Evolutionary conservation across 768 basidiomycete genomes (phyloP).

Genomic region (Leccinum subtestaceum): DNA sequence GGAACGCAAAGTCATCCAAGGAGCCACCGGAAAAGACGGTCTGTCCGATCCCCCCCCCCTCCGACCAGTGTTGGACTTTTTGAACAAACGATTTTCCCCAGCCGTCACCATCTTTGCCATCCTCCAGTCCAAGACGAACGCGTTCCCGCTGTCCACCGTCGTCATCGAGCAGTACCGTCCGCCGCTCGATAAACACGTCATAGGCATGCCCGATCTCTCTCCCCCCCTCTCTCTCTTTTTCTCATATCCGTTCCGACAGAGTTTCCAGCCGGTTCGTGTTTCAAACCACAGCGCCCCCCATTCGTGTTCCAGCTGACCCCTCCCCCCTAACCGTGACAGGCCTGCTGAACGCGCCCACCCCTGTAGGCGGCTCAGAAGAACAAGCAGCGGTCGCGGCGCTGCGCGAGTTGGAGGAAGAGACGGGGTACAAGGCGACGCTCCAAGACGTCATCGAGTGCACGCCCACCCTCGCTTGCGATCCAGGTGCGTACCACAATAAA

Average conservation of each 20-base stretch:
- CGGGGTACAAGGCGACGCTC: slow-evolving; percentile 69
- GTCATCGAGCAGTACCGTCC: slow-evolving; percentile 93
- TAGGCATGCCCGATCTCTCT: slow-evolving; percentile 47
- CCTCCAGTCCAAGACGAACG: slow-evolving; percentile 67
- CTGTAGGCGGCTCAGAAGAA: slow-evolving; percentile 40
- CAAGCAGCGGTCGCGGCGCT: slow-evolving; percentile 76
- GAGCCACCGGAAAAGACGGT: slow-evolving; percentile 81
- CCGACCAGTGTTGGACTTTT: too few species aligned
- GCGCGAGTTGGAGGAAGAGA: slow-evolving; percentile 91
- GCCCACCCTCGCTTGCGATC: slow-evolving; percentile 64
- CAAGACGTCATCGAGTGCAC: slow-evolving; percentile 57
- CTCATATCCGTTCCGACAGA: slow-evolving; percentile 32
- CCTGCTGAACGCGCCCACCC: slow-evolving; percentile 68
- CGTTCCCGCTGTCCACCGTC: slow-evolving; percentile 74
- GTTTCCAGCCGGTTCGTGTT: slow-evolving; percentile 52
- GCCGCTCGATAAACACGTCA: slow-evolving; percentile 70
- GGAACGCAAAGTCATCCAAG: slow-evolving; percentile 78
- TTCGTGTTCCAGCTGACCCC: not conserved
- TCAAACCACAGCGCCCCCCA: not conserved
- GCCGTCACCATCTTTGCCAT: slow-evolving; percentile 85
- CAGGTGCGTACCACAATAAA: slow-evolving; percentile 44
- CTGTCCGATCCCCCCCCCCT: slow-evolving; percentile 4
- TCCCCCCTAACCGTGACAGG: slow-evolving; percentile 39
- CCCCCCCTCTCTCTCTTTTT: not conserved
- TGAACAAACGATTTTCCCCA: not conserved